Conservation (phyloP, 139 green algal species). For the Tetratostichococcus sp. region DNA sequence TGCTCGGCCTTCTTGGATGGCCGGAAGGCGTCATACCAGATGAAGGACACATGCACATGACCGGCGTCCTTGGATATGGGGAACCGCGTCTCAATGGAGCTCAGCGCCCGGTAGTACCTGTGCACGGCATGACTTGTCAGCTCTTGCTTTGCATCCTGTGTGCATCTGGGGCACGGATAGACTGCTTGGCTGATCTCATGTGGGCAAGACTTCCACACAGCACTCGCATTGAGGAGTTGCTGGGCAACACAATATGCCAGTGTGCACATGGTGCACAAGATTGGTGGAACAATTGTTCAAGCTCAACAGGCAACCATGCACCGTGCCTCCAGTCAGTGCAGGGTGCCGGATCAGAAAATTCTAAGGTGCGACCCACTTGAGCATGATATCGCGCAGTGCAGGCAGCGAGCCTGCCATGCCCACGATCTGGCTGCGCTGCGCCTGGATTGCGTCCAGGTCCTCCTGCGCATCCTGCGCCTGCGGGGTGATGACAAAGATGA, state of each 20-base stretch:
- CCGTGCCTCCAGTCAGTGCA: too few relatives aligned
- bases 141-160: too few relatives aligned
- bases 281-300: too few relatives aligned
- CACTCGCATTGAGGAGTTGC: too few relatives aligned
- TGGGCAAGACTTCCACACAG: too few relatives aligned
- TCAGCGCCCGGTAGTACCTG: slow-evolving; percentile 81
- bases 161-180: too few relatives aligned
- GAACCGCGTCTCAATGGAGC: slow-evolving; percentile 85
- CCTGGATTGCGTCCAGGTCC: slow-evolving; percentile 62
- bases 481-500: too few relatives aligned
- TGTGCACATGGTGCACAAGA: too few relatives aligned
- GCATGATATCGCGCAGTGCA: slow-evolving; percentile 47
- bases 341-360: not conserved
- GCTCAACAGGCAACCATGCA: too few relatives aligned
- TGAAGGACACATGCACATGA: slow-evolving; percentile 58
- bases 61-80: slow-evolving; percentile 72
- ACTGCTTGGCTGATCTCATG: too few relatives aligned
- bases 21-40: slow-evolving; percentile 81
- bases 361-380: slow-evolving; percentile 37
- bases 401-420: slow-evolving; percentile 28
- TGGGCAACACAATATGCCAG: too few relatives aligned
- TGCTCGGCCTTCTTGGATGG: slow-evolving; percentile 44
- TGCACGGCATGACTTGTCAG: not conserved
- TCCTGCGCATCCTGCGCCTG: slow-evolving; percentile 52
- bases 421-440: slow-evolving; percentile 49